Evolutionary conservation across 108 stramenopile genomes (phyloP), one percentile per base, ranked within the genome.

Genomic region (Aurantiochytrium sp.): DNA sequence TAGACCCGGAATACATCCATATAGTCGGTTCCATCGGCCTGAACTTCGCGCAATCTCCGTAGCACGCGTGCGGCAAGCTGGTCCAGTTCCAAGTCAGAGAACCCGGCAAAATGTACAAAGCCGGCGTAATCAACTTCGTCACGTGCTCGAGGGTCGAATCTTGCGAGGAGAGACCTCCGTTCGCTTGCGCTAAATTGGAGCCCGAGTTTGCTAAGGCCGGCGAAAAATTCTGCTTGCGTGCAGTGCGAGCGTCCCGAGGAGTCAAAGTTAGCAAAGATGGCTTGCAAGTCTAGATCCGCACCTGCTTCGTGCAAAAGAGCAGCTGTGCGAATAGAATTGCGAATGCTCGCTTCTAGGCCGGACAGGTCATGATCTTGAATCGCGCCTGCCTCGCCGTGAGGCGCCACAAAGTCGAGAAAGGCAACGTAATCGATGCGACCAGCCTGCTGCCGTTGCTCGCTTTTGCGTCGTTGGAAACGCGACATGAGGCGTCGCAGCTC

Each of bases 391-490:
- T 83, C 51, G 51, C 76, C 76, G 51, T 53, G 76, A 12, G 76
- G 76, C 10, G 45, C 76, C 12, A 83, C 76, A 53, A 83, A 83
- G 76, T 83, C 76, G 25, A 83, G 76, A 83, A 83, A 83, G n/a
- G 45, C 51, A 53, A 53, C 76, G 76, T 83, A 83, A 18, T 83
- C 49, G 45, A 83, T 23, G 45, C 76, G 76, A 83, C n/a, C 51
- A 16, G n/a, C 28, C 51, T 16, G 76, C 51, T 16, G 76, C 25
- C 55, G 42, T 42, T 42, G 64, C 42, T 8, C 64, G 25, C 64
- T 18, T 28, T 18, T 28, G 35, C 35, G 35, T 35, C 35, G 6
- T 42, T 69, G 35, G 28, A 83, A 83, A 6, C 51, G 45, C 12
- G 14, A 12, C 76, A 83, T 83, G n/a, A 83, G 4, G 6, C 51